Percentiles rank a stretch among this genome's conserved stretches.
phyloP scores from a whole-genome alignment of 2,329 filamentous ascomycete genomes.

The Monilinia laxa region DNA sequence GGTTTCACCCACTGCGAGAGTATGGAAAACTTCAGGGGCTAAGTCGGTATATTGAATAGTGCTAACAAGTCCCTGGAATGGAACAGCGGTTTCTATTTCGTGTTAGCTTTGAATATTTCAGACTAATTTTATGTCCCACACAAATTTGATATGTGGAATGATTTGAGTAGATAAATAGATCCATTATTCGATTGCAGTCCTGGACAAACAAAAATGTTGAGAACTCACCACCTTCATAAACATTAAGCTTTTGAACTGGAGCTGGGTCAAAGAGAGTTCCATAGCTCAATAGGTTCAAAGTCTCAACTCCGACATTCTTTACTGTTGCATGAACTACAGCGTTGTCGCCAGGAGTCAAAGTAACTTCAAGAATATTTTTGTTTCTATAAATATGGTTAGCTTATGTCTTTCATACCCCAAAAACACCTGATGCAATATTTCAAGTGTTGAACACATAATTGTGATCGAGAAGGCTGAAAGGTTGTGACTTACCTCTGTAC shows the following conservation, averaged over 20 bases:
- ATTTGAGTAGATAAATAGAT: too few relatives aligned
- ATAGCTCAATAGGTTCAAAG: slow-evolving; percentile 44
- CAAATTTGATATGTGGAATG: too few relatives aligned
- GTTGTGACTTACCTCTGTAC: slow-evolving; percentile 7
- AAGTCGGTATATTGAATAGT: slow-evolving; percentile 43
- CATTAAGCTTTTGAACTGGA: slow-evolving; percentile 45
- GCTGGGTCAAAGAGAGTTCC: slow-evolving; percentile 45
- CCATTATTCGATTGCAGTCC: too few relatives aligned
- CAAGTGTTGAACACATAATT: background rate
- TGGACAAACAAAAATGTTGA: slow-evolving; percentile 29
- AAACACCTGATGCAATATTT: too few relatives aligned
- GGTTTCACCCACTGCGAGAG: slow-evolving; percentile 44
- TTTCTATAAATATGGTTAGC: slow-evolving; percentile 37
- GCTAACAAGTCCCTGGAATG: slow-evolving; percentile 35
- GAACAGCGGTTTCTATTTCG: slow-evolving; percentile 10
- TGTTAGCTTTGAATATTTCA: background rate
- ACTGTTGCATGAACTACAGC: slow-evolving; percentile 43
- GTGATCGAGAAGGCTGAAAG: background rate
- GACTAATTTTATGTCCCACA: background rate
- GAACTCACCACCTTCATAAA: slow-evolving; percentile 39
- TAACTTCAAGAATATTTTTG: slow-evolving; percentile 31
- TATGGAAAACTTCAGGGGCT: slow-evolving; percentile 43
- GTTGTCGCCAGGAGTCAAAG: slow-evolving; percentile 39
- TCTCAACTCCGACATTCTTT: slow-evolving; percentile 44
- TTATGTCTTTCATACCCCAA: background rate